phyloP scores from a whole-genome alignment of 768 basidiomycete genomes.

The Boletus sp. region DNA sequence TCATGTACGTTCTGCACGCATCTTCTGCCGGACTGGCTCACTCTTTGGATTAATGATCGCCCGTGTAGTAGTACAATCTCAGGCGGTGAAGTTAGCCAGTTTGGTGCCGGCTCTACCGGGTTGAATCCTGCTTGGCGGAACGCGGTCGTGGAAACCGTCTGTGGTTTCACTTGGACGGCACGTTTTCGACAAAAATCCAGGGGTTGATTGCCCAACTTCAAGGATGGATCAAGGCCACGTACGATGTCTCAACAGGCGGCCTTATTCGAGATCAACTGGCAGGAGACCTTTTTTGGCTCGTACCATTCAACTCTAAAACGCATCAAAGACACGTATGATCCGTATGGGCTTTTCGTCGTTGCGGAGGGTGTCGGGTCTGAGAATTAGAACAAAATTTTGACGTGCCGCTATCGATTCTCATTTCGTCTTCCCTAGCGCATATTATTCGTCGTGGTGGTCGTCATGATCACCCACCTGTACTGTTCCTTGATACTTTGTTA shows the following conservation, averaged over 20 bases:
- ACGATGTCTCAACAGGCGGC: conserved; percentile 41
- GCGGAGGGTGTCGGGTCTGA: conserved; percentile 46
- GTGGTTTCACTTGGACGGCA: conserved; percentile 21
- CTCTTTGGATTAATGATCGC: neutral
- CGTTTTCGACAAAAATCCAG: conserved; percentile 4
- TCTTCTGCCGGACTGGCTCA: neutral
- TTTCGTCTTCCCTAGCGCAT: no score
- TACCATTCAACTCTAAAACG: conserved; percentile 40
- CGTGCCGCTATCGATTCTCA: conserved; percentile 21
- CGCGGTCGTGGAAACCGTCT: conserved; percentile 32
- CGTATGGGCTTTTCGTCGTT: conserved; percentile 44
- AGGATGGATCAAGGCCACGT: conserved; percentile 19
- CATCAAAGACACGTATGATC: conserved; percentile 49
- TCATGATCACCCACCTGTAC: no score
- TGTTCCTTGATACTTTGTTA: no score
- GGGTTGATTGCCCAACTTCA: conserved; percentile 7
- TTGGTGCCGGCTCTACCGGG: conserved; percentile 38
- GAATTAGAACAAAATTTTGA: conserved; percentile 40
- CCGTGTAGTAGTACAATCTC: conserved; percentile 13
- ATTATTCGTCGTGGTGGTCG: no score
- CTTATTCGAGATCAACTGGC: conserved; percentile 39
- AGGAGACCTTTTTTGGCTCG: conserved; percentile 46
- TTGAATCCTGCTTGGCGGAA: conserved; percentile 46
- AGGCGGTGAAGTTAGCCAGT: conserved; percentile 37
- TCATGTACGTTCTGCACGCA: neutral